Evolutionary conservation across 257 asterid species (phyloP), one percentile per base, ranked within the genome.

Genomic region (Solanum dulcamara): DNA sequence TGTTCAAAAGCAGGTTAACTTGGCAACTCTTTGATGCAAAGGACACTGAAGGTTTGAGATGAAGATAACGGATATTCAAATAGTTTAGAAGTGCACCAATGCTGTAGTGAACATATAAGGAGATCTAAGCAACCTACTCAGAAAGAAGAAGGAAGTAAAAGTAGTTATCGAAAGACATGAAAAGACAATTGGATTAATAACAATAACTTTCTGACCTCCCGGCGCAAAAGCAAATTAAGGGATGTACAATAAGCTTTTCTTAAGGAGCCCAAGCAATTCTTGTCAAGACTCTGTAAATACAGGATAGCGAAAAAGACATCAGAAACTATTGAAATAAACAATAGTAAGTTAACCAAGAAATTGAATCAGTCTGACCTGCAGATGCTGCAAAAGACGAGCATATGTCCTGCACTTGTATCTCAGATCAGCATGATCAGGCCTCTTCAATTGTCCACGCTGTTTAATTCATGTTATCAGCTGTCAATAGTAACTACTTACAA

Each of bases 221-320:
- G 95, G 55, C 97, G 96, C 84, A 97, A 86, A 87, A 97, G 98
- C 89, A 93, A 89, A 90, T 97, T 97, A 88, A 95, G 89, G 81
- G 99, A 97, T 93, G 92, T 91, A 91, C 98, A 97, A 88, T 97
- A 97, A 75, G 98, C 98, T 94, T 93, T 97, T 93, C 98, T 90
- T 80, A 97, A 86, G 84, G 98, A 86, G 83, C 90, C 93, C 91
- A 95, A 91, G 91, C 96, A 92, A 90, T 89, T 89, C 87, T 92
- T 92, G 89, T 97, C 99, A 55, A 97, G 99, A 90, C 94, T 91
- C 99, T 97, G 96, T 86, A 86, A 68, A 84, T 46, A 40, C 59
- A 87, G 37, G 80, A 46, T 28, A 30, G 64, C 66, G 4, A 48
- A 81, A 44, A 83, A 86, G 53, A 35, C 50, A 86, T 84, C 80